A percentile compares a stretch with the other conserved stretches of the same genome.
These are phyloP conservation scores for Pyrenochaeta sp. DNA, from an alignment of 2,329 filamentous ascomycete genomes.

Conservation along the genomic window DNA sequence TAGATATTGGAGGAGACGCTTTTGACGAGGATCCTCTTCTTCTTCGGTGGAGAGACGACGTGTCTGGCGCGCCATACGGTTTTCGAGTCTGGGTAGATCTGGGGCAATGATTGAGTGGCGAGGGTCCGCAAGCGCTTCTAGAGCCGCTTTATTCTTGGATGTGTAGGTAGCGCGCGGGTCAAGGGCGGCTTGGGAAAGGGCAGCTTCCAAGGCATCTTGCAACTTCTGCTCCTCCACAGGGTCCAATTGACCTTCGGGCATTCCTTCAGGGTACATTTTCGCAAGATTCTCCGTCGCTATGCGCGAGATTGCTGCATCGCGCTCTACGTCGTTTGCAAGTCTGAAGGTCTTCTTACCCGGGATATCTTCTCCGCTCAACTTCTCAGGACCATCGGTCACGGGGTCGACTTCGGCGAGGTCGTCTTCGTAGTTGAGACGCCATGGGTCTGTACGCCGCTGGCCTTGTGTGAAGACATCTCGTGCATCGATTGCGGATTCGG, in stretches of 20 bases:
- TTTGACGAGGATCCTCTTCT: slow-evolving; percentile 56
- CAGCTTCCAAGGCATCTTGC: slow-evolving; percentile 39
- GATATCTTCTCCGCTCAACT: slow-evolving; percentile 50
- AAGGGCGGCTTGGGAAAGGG: slow-evolving; percentile 43
- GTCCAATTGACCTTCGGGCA: slow-evolving; percentile 40
- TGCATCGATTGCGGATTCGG: slow-evolving; percentile 77
- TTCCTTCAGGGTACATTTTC: slow-evolving; percentile 47
- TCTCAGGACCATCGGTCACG: slow-evolving; percentile 68
- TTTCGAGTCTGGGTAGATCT: slow-evolving; percentile 58
- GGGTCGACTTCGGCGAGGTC: slow-evolving; percentile 82
- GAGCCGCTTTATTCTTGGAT: slow-evolving; percentile 59
- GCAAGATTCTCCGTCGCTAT: slow-evolving; percentile 46
- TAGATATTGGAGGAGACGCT: slow-evolving; percentile 65
- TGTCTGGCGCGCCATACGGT: slow-evolving; percentile 47
- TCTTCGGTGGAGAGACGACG: slow-evolving; percentile 45
- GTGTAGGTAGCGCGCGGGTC: slow-evolving; percentile 58
- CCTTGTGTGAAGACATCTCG: slow-evolving; percentile 79
- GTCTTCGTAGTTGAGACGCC: slow-evolving; percentile 73
- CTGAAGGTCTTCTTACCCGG: slow-evolving; percentile 33
- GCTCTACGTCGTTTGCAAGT: slow-evolving; percentile 42
- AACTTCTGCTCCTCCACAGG: slow-evolving; percentile 23
- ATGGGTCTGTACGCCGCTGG: slow-evolving; percentile 74
- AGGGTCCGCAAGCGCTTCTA: slow-evolving; percentile 59
- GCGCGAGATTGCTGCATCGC: slow-evolving; percentile 39
- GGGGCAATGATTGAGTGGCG: slow-evolving; percentile 56